Percentiles rank a stretch among this genome's conserved stretches.
These are phyloP conservation scores for Sphagnurus paluster DNA, from an alignment of 1,284 basidiomycete species.

Conservation along the genomic window DNA sequence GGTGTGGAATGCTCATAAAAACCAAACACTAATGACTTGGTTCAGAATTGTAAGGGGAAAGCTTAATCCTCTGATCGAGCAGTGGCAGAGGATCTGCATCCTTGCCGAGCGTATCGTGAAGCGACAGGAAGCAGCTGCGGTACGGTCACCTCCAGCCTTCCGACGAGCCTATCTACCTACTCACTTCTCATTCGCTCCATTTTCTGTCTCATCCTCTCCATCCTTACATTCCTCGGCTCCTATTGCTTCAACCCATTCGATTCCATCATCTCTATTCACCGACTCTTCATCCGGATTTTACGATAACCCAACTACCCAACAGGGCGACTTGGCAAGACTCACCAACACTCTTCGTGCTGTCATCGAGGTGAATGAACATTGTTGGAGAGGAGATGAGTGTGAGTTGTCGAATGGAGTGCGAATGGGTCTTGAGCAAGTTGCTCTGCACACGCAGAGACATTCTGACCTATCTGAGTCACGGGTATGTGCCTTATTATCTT, in stretches of 20 bases:
- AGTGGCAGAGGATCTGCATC: slow-evolving; percentile 88
- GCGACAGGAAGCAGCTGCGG: slow-evolving; percentile 84
- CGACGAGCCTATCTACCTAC: slow-evolving; percentile 61
- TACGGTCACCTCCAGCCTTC: slow-evolving; percentile 70
- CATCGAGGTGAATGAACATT: slow-evolving; percentile 72
- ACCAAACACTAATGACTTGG: background rate
- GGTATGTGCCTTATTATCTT: slow-evolving; percentile 46
- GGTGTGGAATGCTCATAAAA: slow-evolving; percentile 1
- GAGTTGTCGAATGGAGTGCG: slow-evolving; percentile 82
- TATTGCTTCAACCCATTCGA: slow-evolving; percentile 29
- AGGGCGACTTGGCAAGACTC: slow-evolving; percentile 81
- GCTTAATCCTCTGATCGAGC: slow-evolving; percentile 76
- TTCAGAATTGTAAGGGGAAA: slow-evolving; percentile 68
- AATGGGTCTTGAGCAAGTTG: slow-evolving; percentile 66
- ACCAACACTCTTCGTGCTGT: slow-evolving; percentile 82
- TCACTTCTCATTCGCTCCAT: slow-evolving; percentile 59
- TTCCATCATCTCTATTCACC: slow-evolving; percentile 26
- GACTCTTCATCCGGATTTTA: slow-evolving; percentile 11
- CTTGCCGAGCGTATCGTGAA: slow-evolving; percentile 84
- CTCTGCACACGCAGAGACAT: slow-evolving; percentile 70
- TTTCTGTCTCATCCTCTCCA: too few species aligned
- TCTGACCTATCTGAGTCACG: slow-evolving; percentile 78
- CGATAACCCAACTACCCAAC: slow-evolving; percentile 33
- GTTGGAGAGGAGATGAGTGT: slow-evolving; percentile 80
- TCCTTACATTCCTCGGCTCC: slow-evolving; percentile 35